phyloP scores from a whole-genome alignment of 2,329 filamentous ascomycete species.

The Shiraia sp. region DNA sequence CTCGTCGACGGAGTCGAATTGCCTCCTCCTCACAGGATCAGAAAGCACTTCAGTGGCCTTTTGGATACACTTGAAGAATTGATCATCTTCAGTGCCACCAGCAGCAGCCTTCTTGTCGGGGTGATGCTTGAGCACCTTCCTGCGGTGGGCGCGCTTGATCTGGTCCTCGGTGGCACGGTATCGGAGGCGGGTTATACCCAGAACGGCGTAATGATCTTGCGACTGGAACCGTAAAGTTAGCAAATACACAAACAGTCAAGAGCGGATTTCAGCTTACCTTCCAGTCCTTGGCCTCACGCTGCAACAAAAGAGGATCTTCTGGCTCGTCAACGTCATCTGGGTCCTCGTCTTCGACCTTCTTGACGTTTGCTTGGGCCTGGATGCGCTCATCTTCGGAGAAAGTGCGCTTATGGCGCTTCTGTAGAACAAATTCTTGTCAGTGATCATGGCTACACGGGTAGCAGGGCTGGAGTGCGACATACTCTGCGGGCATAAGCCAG shows the following conservation, averaged over 20 bases:
- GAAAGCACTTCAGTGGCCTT: slow-evolving; percentile 93
- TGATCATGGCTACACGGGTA: not conserved
- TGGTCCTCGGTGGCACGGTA: slow-evolving; percentile 94
- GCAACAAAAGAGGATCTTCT: slow-evolving; percentile 90
- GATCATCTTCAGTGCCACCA: slow-evolving; percentile 86
- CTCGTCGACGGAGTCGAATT: slow-evolving; percentile 97
- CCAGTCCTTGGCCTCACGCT: slow-evolving; percentile 97
- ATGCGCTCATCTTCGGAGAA: slow-evolving; percentile 99
- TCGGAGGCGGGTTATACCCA: slow-evolving; percentile 90
- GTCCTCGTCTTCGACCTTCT: slow-evolving; percentile 92
- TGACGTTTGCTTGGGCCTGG: slow-evolving; percentile 90
- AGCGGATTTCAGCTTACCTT: slow-evolving; percentile 68
- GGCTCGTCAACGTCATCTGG: slow-evolving; percentile 89
- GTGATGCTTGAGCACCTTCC: slow-evolving; percentile 99
- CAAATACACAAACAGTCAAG: too few species aligned
- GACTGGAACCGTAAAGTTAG: slow-evolving; percentile 44
- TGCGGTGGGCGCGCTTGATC: slow-evolving; percentile 98
- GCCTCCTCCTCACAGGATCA: slow-evolving; percentile 88
- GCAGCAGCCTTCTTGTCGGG: slow-evolving; percentile 97
- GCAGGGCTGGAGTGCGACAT: slow-evolving; percentile 30
- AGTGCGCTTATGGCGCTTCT: slow-evolving; percentile 89
- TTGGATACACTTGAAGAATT: slow-evolving; percentile 99
- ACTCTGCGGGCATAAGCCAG: slow-evolving; percentile 94
- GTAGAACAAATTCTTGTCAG: slow-evolving; percentile 20
- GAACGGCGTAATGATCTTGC: slow-evolving; percentile 98